Conservation (phyloP, 2,329 filamentous ascomycete genomes). For the Ophiostoma piceae region DNA sequence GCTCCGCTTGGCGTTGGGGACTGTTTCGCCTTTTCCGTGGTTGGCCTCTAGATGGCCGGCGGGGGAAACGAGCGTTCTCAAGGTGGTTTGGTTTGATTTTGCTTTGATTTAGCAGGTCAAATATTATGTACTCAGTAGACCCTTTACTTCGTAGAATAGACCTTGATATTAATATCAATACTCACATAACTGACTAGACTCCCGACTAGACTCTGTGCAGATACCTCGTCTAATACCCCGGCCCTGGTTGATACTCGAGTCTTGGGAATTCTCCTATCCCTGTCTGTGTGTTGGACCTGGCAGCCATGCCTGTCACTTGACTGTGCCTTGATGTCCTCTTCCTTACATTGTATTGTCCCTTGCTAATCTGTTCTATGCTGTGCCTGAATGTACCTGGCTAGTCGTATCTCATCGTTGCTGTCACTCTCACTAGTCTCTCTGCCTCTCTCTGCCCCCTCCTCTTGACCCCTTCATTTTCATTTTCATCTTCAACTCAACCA, state of each 20-base stretch:
- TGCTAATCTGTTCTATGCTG: neutral
- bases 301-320: neutral
- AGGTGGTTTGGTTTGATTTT: neutral
- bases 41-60: neutral
- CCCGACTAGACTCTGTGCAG: no score
- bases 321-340: neutral
- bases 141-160: no score
- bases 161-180: no score
- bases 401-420: neutral
- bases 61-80: neutral
- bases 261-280: slow-evolving; percentile 1
- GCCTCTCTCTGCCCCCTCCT: neutral
- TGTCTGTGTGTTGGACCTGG: neutral
- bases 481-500: neutral
- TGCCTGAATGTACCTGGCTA: slow-evolving; percentile 4
- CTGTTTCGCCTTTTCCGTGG: slow-evolving; percentile 1
- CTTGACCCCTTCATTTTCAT: neutral
- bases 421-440: neutral
- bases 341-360: neutral
- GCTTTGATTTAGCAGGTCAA: no score
- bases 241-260: neutral
- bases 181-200: neutral
- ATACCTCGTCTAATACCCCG: neutral
- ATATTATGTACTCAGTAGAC: no score
- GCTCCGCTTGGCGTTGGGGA: slow-evolving; percentile 1